These are phyloP conservation scores for Septoria petroselini DNA, from an alignment of 2,329 filamentous ascomycete genomes.

Conservation along the genomic window DNA sequence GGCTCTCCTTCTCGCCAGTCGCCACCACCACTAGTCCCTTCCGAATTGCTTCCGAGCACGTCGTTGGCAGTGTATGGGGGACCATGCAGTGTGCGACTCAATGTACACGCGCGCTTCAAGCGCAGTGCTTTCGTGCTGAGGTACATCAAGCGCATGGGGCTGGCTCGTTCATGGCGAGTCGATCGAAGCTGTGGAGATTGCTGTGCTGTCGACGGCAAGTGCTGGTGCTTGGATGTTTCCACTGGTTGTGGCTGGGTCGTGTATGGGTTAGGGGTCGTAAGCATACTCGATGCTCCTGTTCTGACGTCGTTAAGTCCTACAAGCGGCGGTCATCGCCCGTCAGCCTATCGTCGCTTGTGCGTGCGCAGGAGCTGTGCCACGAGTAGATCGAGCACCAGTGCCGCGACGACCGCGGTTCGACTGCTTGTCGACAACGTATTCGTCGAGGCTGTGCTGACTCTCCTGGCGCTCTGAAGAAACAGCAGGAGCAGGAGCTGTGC, in stretches of 20 bases:
- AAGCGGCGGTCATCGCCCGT: conserved; percentile 25
- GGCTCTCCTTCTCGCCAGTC: no score
- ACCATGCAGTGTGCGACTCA: no score
- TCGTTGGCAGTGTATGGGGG: no score
- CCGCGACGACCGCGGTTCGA: conserved; percentile 20
- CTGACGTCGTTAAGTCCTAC: conserved; percentile 33
- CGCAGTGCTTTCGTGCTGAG: no score
- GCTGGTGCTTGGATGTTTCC: conserved; percentile 14
- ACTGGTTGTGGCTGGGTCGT: background rate
- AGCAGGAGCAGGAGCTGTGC: conserved; percentile 18
- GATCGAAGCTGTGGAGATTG: background rate
- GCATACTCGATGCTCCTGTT: background rate
- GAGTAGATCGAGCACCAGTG: conserved; percentile 16
- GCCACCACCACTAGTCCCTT: no score
- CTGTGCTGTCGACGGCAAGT: conserved; percentile 9
- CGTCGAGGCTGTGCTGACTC: conserved; percentile 31
- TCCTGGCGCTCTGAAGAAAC: conserved; percentile 21
- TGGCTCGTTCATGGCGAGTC: no score
- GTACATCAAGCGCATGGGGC: no score
- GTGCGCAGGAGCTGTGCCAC: conserved; percentile 5
- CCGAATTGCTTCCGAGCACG: no score
- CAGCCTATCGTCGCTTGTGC: conserved; percentile 25
- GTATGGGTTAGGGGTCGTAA: background rate
- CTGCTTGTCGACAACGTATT: conserved; percentile 33
- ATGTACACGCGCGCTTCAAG: no score